phyloP scores from a whole-genome alignment of 202 grass and related monocot species.

The Brachypodium distachyon region DNA sequence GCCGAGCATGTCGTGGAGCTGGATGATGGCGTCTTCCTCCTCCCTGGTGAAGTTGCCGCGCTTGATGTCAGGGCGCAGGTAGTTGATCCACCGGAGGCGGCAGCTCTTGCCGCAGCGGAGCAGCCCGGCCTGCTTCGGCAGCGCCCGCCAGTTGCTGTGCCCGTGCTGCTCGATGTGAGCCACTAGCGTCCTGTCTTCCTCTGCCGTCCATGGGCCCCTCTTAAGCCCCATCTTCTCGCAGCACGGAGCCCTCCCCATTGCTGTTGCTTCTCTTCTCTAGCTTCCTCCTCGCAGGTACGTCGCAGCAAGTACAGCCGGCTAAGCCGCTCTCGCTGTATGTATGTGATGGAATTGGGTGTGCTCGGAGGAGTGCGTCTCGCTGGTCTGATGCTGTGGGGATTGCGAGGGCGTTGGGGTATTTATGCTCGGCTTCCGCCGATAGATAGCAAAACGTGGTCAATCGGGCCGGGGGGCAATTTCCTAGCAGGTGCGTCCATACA shows the following conservation, averaged over 20 bases:
- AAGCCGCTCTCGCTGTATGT: background rate
- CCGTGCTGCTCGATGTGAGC: constrained; percentile 62
- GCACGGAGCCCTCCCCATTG: constrained; percentile 71
- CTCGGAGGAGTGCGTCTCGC: background rate
- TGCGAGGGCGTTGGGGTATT: background rate
- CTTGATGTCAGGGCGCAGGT: constrained; percentile 91
- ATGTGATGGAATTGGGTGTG: background rate
- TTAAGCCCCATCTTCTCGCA: constrained; percentile 86
- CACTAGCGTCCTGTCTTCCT: constrained; percentile 58
- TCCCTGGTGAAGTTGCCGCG: constrained; percentile 81
- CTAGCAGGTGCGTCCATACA: background rate
- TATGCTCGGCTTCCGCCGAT: constrained; percentile 1
- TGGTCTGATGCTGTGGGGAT: background rate
- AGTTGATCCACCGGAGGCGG: constrained; percentile 94
- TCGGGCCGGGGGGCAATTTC: background rate
- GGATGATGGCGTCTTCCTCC: constrained; percentile 72
- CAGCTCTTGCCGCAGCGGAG: constrained; percentile 93
- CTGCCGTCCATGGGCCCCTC: constrained; percentile 68
- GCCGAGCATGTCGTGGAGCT: constrained; percentile 55
- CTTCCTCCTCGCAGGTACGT: too few species aligned
- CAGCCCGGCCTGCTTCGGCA: constrained; percentile 66
- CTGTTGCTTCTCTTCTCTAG: background rate
- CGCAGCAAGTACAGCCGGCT: too few species aligned
- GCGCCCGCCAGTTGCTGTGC: constrained; percentile 85
- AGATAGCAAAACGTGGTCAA: constrained; percentile 28